A percentile compares a stretch with the other conserved stretches of the same genome.
phyloP scores from a whole-genome alignment of 2,329 filamentous ascomycete species.

The Trichoderma sp. region DNA sequence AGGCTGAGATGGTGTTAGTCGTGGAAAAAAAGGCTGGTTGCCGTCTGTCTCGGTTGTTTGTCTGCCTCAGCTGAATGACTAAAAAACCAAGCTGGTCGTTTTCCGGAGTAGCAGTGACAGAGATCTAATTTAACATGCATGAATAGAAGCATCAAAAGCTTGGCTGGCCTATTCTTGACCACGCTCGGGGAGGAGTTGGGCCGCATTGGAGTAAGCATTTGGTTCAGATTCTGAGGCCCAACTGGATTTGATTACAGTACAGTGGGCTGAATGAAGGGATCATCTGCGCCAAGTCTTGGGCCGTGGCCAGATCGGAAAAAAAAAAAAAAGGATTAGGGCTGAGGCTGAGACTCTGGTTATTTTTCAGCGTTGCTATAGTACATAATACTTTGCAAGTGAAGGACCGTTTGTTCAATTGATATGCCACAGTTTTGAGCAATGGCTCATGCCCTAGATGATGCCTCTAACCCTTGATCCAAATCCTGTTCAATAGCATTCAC shows the following conservation, averaged over 20 bases:
- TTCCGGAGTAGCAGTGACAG: neutral
- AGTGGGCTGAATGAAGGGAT: neutral
- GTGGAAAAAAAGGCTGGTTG: neutral
- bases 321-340: neutral
- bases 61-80: constrained; percentile 4
- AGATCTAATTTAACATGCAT: neutral
- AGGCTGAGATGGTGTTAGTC: neutral
- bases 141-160: neutral
- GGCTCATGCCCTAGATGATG: neutral
- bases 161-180: neutral
- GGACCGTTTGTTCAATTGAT: no score
- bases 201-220: neutral
- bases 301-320: neutral
- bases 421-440: no score
- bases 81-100: neutral
- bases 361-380: no score
- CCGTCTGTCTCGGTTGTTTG: neutral
- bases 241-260: neutral
- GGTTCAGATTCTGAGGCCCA: neutral
- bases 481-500: neutral
- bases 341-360: neutral
- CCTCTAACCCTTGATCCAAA: neutral
- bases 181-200: neutral
- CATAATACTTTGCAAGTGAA: no score
- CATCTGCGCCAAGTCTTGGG: neutral